Percentiles rank a stretch among this genome's conserved stretches.
Conservation (phyloP, 1,284 basidiomycete species). For the Trichosporon sp. region DNA sequence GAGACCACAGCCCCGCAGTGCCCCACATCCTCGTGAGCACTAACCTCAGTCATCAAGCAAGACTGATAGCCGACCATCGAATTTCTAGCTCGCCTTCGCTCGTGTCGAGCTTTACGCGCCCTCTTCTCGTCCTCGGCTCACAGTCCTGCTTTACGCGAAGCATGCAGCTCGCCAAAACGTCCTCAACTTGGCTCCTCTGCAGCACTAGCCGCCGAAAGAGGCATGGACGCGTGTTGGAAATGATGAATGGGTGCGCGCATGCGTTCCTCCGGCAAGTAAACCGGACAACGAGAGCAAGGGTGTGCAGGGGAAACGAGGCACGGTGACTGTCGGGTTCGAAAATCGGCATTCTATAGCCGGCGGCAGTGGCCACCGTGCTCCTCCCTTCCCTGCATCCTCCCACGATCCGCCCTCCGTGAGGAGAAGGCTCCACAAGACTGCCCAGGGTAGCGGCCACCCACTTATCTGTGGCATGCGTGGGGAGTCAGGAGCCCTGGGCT, state of each 20-base stretch:
- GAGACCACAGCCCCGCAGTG: background rate
- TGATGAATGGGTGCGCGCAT: background rate
- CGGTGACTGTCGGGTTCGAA: background rate
- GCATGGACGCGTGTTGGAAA: conserved; percentile 16
- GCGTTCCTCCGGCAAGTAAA: background rate
- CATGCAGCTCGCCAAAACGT: background rate
- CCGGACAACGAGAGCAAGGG: background rate
- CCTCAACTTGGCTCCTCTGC: background rate
- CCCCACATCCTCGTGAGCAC: background rate
- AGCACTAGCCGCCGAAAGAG: background rate
- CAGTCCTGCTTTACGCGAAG: background rate
- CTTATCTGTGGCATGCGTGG: background rate
- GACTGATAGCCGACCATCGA: background rate
- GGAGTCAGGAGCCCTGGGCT: background rate
- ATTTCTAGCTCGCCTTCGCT: background rate
- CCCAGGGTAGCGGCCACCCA: background rate
- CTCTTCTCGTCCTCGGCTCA: background rate
- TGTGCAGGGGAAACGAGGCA: background rate
- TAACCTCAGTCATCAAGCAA: background rate
- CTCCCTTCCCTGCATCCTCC: background rate
- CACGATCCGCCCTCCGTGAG: background rate
- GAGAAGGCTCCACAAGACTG: background rate
- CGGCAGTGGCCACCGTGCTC: conserved; percentile 9
- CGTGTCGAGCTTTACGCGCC: conserved; percentile 8
- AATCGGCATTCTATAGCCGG: conserved; percentile 18